Evolutionary conservation across 306 rosid species (phyloP).

Genomic region (Senna siamea): DNA sequence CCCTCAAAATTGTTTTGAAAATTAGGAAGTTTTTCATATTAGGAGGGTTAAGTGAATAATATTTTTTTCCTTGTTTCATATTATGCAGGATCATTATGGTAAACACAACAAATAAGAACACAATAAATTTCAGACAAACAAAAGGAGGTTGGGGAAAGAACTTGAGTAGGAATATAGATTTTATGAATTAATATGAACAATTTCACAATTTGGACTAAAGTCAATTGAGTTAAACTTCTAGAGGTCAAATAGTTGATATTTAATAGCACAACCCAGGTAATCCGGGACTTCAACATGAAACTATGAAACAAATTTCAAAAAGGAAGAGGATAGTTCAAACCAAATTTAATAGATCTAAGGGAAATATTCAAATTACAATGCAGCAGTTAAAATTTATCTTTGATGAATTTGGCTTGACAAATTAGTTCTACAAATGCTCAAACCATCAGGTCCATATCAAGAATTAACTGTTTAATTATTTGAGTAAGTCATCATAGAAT

Average conservation of each 20-base stretch:
- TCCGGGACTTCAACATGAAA: neutral
- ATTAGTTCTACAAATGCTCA: constrained; percentile 26
- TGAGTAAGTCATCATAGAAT: constrained; percentile 1
- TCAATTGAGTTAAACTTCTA: neutral
- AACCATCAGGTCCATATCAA: neutral
- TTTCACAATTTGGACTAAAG: neutral
- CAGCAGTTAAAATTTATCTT: neutral
- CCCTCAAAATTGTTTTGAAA: neutral
- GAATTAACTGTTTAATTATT: neutral
- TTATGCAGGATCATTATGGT: neutral
- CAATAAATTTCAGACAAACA: neutral
- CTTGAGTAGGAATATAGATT: neutral
- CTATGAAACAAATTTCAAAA: neutral
- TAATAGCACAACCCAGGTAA: neutral
- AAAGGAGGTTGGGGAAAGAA: neutral
- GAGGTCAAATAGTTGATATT: neutral
- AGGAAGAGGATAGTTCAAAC: neutral
- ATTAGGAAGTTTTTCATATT: neutral
- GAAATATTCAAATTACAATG: constrained; percentile 3
- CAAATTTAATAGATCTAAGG: constrained; percentile 9
- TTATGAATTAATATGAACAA: neutral
- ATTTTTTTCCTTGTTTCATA: no score
- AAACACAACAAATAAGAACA: constrained; percentile 1
- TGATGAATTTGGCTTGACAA: constrained; percentile 19
- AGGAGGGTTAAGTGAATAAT: no score